phyloP scores from a whole-genome alignment of 257 asterid genomes.

The Scutellaria galericulata region DNA sequence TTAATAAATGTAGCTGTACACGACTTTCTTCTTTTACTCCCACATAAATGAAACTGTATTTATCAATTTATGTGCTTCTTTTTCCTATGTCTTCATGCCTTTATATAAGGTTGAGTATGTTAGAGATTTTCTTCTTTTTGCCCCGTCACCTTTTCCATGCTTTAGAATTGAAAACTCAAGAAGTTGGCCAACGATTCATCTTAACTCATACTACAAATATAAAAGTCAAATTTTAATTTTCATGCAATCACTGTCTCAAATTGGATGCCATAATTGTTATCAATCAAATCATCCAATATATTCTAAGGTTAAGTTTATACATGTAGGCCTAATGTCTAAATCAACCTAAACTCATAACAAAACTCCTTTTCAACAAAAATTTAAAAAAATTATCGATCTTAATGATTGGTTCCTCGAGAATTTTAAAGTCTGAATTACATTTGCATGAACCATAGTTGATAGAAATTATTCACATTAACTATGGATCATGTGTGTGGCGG shows the following conservation, averaged over 20 bases:
- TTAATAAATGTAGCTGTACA: neutral
- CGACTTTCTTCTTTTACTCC: neutral
- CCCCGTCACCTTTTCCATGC: neutral
- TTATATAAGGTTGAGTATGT: neutral
- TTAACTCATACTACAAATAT: neutral
- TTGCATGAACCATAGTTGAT: too few relatives aligned
- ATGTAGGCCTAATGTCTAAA: too few relatives aligned
- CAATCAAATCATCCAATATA: too few relatives aligned
- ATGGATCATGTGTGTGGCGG: too few relatives aligned
- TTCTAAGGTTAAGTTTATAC: too few relatives aligned
- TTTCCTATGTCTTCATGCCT: neutral
- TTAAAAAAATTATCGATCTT: too few relatives aligned
- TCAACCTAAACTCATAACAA: too few relatives aligned
- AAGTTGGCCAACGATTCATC: neutral
- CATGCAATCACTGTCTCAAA: neutral
- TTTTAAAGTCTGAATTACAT: too few relatives aligned
- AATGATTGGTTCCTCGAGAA: too few relatives aligned
- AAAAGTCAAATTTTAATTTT: neutral
- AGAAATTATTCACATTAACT: too few relatives aligned
- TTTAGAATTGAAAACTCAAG: neutral
- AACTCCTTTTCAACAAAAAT: too few relatives aligned
- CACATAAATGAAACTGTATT: neutral
- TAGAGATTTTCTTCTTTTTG: neutral
- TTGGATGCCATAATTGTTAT: too few relatives aligned
- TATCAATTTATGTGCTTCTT: neutral